Conservation (phyloP, 768 basidiomycete species). For the Naganishia vishniacii region DNA sequence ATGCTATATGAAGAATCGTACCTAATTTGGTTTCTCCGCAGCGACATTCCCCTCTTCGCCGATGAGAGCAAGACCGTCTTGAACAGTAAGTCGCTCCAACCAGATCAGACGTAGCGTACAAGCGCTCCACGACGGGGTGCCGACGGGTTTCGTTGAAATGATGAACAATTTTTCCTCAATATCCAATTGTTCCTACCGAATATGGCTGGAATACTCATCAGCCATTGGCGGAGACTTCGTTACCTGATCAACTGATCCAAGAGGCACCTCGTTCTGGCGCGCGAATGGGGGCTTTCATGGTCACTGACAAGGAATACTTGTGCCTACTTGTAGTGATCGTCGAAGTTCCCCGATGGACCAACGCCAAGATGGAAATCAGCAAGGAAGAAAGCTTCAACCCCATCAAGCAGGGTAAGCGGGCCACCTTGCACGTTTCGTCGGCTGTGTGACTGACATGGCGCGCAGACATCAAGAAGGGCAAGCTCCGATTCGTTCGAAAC, state of each 20-base stretch:
- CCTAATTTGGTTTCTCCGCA: conserved; percentile 59
- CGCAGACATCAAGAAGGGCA: conserved; percentile 80
- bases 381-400: conserved; percentile 99
- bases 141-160: conserved; percentile 42
- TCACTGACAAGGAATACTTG: conserved; percentile 2
- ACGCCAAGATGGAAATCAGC: conserved; percentile 99
- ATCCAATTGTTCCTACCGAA: conserved; percentile 23
- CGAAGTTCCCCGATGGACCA: conserved; percentile 85
- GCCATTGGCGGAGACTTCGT: conserved; percentile 18
- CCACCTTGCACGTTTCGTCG: background rate
- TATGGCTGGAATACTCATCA: conserved; percentile 10
- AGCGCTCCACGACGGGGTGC: background rate
- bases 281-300: too few species aligned
- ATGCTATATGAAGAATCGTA: background rate
- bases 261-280: background rate
- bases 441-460: background rate
- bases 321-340: conserved; percentile 39
- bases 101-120: background rate
- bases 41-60: conserved; percentile 96
- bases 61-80: conserved; percentile 90
- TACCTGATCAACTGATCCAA: conserved; percentile 7
- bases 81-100: conserved; percentile 72
- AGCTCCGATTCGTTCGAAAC: conserved; percentile 93
- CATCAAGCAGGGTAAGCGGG: conserved; percentile 70
- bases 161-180: conserved; percentile 17